Conservation (phyloP, 164 flowering plant species). For the Magnolia changhungtana region DNA sequence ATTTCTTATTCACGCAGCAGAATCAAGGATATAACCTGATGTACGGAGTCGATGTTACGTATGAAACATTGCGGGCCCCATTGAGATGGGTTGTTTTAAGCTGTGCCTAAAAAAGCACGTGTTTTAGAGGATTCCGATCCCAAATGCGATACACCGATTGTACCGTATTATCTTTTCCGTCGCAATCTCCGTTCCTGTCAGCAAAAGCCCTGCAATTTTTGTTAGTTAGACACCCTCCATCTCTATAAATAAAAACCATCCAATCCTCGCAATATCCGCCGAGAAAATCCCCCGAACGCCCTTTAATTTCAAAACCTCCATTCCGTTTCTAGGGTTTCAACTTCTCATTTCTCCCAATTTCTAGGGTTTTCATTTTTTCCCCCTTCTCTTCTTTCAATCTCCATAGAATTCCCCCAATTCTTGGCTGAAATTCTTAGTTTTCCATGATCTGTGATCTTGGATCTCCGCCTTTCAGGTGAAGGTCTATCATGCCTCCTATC, state of each 20-base stretch:
- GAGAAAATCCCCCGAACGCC: neutral
- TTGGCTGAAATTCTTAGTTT: neutral
- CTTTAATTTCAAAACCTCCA: neutral
- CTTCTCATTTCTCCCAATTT: neutral
- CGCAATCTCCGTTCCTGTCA: neutral
- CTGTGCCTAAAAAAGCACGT: no score
- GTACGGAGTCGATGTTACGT: no score
- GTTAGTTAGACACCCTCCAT: neutral
- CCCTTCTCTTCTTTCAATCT: neutral
- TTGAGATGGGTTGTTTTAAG: no score
- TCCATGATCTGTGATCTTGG: neutral
- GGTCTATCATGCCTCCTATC: conserved; percentile 16
- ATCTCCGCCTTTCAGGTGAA: neutral
- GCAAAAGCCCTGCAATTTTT: neutral
- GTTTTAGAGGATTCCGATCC: no score
- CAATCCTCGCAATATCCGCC: neutral
- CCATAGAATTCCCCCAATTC: neutral
- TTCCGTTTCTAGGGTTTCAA: neutral
- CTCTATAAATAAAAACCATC: neutral
- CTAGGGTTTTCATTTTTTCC: neutral
- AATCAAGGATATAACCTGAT: no score
- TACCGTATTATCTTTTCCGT: neutral
- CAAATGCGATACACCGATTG: no score
- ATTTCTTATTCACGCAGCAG: no score
- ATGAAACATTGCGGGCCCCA: no score